Evolutionary conservation across 177 flowering plant genomes (phyloP), one percentile per base, ranked within the genome.

Genomic region (Vitis hybrid): DNA sequence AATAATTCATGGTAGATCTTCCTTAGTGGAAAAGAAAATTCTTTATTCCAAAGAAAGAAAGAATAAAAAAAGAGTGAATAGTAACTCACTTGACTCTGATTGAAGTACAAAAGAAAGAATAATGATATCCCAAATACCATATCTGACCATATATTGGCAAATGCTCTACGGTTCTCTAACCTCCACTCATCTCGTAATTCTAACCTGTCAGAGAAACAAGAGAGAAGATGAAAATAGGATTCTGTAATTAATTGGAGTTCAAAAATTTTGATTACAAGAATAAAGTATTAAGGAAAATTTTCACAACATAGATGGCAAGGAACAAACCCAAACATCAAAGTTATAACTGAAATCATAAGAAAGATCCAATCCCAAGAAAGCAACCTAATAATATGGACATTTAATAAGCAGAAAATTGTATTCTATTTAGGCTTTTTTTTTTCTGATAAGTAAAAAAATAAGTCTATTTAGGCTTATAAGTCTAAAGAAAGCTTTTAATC

Each of bases 81-180:
- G 55, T 1, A 70, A 81, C 95, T 86, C 70, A 94, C 99, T 81
- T 93, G 79, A 82, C 82, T 87, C 73, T 89, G 92, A 81, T 89
- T 90, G 91, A 89, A 84, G 86, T 86, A 91, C 51, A 95, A 80
- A 77, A 95, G 86, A 74, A 89, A 26, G 82, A 95, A 95, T 70
- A 91, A 70, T 60, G 96, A 78, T 70, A 90, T 66, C 72, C 99
- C 98, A 76, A 89, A 95, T 12, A 89, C 86, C 89, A 86, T 79
- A 75, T 95, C 98, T 14, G 99, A 95, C 90, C 82, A 93, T 74
- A 95, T 93, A 76, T 91, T 93, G 45, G 99, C 98, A 88, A 93
- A 95, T 74, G 91, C 85, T 65, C 68, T 89, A 55, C 95, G 89
- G 72, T 95, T 95, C 79, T 86, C 90, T 75, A 95, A 72, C 74